Percentiles rank a stretch among this genome's conserved stretches.
These are phyloP conservation scores for Cyclotella atomus DNA, from an alignment of 108 stramenopile species.

Conservation along the genomic window DNA sequence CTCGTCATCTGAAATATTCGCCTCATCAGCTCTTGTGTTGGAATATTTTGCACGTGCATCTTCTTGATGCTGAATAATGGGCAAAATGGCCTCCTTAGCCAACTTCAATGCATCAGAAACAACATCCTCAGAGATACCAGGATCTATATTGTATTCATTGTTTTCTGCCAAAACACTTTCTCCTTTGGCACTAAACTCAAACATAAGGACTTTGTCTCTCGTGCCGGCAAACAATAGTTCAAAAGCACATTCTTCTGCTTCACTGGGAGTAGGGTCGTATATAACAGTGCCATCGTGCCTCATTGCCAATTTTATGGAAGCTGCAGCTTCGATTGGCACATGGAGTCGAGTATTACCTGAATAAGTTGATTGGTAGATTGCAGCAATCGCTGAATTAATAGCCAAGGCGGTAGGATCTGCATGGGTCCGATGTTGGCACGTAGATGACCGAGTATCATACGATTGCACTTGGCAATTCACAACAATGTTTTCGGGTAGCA, in stretches of 20 bases:
- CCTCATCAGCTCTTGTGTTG: conserved; percentile 1
- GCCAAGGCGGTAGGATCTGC: conserved; percentile 69
- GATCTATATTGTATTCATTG: conserved; percentile 22
- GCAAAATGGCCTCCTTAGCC: conserved; percentile 57
- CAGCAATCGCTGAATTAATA: conserved; percentile 83
- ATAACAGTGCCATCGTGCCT: conserved; percentile 44
- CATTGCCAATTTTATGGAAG: conserved; percentile 52
- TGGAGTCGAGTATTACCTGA: conserved; percentile 25
- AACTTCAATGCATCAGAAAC: conserved; percentile 45
- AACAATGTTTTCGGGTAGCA: conserved; percentile 43
- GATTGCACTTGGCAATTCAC: conserved; percentile 62
- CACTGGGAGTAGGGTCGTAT: conserved; percentile 46
- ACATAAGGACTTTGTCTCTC: conserved; percentile 52
- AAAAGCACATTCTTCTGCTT: conserved; percentile 24
- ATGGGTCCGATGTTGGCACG: conserved; percentile 19
- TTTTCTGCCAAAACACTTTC: not conserved
- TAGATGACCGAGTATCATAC: conserved; percentile 21
- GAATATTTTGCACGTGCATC: conserved; percentile 5
- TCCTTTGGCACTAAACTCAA: conserved; percentile 51
- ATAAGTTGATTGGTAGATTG: conserved; percentile 59
- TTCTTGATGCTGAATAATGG: conserved; percentile 56
- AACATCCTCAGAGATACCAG: conserved; percentile 24
- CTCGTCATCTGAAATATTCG: conserved; percentile 37
- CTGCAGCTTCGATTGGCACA: conserved; percentile 57
- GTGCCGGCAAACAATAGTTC: conserved; percentile 72